Evolutionary conservation across 306 rosid genomes (phyloP).

Genomic region (Quercus glauca): DNA sequence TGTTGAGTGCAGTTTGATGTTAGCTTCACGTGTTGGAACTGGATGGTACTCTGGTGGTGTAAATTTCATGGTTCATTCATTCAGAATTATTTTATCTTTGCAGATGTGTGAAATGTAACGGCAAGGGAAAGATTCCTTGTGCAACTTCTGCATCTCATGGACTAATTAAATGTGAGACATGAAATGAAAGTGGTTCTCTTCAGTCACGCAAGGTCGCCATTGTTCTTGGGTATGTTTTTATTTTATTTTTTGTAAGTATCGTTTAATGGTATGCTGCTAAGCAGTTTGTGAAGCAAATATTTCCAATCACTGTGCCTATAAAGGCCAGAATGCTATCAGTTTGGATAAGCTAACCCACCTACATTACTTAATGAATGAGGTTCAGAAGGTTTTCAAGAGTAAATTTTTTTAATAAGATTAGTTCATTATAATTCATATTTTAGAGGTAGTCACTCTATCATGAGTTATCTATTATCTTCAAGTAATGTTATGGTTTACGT

Average conservation of each 20-base stretch:
- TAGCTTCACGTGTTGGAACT: neutral
- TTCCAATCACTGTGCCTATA: neutral
- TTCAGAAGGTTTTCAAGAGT: neutral
- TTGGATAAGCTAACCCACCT: neutral
- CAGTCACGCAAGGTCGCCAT: constrained; percentile 47
- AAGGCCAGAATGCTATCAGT: neutral
- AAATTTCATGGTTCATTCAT: constrained; percentile 10
- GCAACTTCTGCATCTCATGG: constrained; percentile 81
- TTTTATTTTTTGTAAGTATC: no score
- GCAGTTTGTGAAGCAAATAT: neutral
- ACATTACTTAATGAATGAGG: neutral
- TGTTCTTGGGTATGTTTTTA: constrained; percentile 67
- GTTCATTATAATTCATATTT: neutral
- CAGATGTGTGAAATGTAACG: constrained; percentile 87
- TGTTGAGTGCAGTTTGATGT: constrained; percentile 15
- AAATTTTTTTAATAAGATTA: constrained; percentile 1
- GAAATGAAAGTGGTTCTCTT: constrained; percentile 77
- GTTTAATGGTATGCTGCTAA: neutral
- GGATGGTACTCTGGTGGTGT: constrained; percentile 10
- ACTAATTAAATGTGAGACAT: constrained; percentile 58
- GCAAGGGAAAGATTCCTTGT: constrained; percentile 82
- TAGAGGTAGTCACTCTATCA: neutral
- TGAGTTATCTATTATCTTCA: neutral
- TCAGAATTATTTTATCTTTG: constrained; percentile 24
- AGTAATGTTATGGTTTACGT: neutral